Percentiles rank a stretch among this genome's conserved stretches.
phyloP scores from a whole-genome alignment of 257 asterid species.

The Scutellaria minor region DNA sequence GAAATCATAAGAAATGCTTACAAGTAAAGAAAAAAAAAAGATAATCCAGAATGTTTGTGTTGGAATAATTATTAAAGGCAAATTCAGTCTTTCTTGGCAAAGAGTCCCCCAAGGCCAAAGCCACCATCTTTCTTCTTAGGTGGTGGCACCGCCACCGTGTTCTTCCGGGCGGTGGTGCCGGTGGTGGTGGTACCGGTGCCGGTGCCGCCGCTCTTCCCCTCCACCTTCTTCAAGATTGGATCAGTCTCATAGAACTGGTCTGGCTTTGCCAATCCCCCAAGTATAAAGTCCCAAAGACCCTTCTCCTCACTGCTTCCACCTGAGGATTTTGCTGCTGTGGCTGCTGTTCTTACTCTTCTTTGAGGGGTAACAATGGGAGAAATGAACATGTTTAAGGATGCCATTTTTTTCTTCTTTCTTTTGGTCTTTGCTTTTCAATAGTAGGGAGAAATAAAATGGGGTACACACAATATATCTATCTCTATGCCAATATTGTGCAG shows the following conservation, averaged over 20 bases:
- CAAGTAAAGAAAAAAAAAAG: neutral
- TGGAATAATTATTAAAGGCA: neutral
- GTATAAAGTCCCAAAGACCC: conserved; percentile 68
- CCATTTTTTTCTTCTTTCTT: conserved; percentile 44
- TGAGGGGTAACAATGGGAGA: conserved; percentile 58
- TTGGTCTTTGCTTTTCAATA: neutral
- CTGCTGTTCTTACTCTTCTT: conserved; percentile 61
- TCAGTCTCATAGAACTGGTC: conserved; percentile 89
- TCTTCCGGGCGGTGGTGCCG: conserved; percentile 45
- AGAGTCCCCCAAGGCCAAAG: conserved; percentile 69
- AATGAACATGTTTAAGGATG: conserved; percentile 69
- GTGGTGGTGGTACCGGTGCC: conserved; percentile 27
- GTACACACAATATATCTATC: conserved; percentile 16
- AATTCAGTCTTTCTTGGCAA: conserved; percentile 51
- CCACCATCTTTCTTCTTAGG: conserved; percentile 56
- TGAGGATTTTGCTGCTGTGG: conserved; percentile 68
- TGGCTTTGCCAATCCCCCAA: conserved; percentile 60
- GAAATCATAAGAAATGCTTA: neutral
- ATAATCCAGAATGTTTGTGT: neutral
- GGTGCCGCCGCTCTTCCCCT: conserved; percentile 49
- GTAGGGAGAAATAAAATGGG: conserved; percentile 20
- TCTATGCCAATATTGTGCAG: conserved; percentile 37
- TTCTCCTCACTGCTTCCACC: conserved; percentile 73
- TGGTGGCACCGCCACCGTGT: conserved; percentile 44
- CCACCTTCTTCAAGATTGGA: conserved; percentile 78